Percentiles rank a stretch among this genome's conserved stretches.
Evolutionary conservation across 345 rosid genomes (phyloP).

Genomic region (Alliaria petiolata): DNA sequence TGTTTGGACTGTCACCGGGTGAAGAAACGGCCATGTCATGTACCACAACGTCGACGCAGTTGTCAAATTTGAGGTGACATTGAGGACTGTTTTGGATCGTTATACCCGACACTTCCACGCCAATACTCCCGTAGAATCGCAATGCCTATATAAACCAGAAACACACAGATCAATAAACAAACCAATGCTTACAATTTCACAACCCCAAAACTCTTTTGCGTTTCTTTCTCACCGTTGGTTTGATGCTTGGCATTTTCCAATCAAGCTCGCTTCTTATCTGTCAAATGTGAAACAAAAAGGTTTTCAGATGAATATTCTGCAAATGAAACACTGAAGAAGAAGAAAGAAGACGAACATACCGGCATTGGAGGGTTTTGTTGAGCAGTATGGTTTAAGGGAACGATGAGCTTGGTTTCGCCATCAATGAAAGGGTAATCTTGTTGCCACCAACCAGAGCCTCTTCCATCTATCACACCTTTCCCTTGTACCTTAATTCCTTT

Average conservation of each 20-base stretch:
- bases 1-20: slow-evolving; percentile 95
- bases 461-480: slow-evolving; percentile 81
- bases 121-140: slow-evolving; percentile 85
- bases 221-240: slow-evolving; percentile 64
- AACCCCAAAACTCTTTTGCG: background rate
- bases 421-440: slow-evolving; percentile 54
- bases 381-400: slow-evolving; percentile 58
- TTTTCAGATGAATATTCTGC: background rate
- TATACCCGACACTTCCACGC: slow-evolving; percentile 81
- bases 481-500: slow-evolving; percentile 78
- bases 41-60: slow-evolving; percentile 74
- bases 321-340: background rate
- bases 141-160: slow-evolving; percentile 65
- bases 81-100: slow-evolving; percentile 94
- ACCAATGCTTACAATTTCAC: background rate
- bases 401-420: slow-evolving; percentile 48
- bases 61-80: slow-evolving; percentile 95
- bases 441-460: slow-evolving; percentile 98
- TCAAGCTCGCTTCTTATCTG: slow-evolving; percentile 60
- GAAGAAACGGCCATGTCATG: slow-evolving; percentile 68
- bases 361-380: slow-evolving; percentile 54
- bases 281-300: slow-evolving; percentile 31
- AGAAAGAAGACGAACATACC: slow-evolving; percentile 37
- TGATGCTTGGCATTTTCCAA: slow-evolving; percentile 75
- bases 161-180: slow-evolving; percentile 9